Conservation (phyloP, 1,284 basidiomycete species). For the Marasmius oreades region DNA sequence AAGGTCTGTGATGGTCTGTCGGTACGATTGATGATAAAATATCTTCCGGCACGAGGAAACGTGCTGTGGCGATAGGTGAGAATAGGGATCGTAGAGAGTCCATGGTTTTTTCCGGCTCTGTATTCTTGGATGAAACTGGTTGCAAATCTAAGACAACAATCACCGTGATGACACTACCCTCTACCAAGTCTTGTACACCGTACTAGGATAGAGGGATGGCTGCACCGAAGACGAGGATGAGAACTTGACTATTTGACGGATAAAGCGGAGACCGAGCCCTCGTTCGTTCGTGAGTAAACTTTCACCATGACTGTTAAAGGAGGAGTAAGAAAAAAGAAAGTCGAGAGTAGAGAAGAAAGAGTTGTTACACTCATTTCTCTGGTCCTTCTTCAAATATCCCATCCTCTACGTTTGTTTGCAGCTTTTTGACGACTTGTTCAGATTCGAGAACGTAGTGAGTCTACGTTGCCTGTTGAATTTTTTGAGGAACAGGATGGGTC, state of each 20-base stretch:
- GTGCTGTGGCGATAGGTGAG: constrained; percentile 57
- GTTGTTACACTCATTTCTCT: not conserved
- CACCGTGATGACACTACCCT: constrained; percentile 61
- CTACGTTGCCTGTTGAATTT: not conserved
- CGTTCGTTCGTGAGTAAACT: not conserved
- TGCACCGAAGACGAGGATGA: constrained; percentile 39
- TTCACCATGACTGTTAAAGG: too few relatives aligned
- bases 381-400: constrained; percentile 5
- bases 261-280: constrained; percentile 19
- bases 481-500: not conserved
- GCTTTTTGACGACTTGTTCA: not conserved
- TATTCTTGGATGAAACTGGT: constrained; percentile 55
- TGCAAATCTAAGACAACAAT: constrained; percentile 51
- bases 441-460: constrained; percentile 2
- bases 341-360: not conserved
- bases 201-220: constrained; percentile 59
- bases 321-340: constrained; percentile 14
- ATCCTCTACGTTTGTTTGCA: constrained; percentile 1
- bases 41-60: constrained; percentile 62
- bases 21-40: constrained; percentile 50
- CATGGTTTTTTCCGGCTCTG: constrained; percentile 58
- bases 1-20: constrained; percentile 48
- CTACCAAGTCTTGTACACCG: constrained; percentile 61
- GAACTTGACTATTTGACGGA: constrained; percentile 35
- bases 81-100: constrained; percentile 53